Conservation (phyloP, 768 basidiomycete genomes). For the Calocera viscosa region DNA sequence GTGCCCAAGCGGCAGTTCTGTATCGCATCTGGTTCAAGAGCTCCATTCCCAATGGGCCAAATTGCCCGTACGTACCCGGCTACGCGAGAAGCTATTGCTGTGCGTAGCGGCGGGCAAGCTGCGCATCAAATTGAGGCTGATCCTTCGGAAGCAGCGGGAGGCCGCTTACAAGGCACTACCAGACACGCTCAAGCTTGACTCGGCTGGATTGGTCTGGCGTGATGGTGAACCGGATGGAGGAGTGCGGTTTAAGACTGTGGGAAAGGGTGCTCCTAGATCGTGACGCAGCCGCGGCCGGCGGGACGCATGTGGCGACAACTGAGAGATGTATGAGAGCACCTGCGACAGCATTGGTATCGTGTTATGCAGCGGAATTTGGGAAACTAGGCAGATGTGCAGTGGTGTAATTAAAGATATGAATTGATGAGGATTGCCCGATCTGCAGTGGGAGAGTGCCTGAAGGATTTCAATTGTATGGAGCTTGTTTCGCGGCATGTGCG, state of each 20-base stretch:
- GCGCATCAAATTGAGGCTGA: background rate
- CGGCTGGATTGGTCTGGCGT: background rate
- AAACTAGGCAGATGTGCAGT: background rate
- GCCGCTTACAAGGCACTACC: background rate
- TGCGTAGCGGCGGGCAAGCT: background rate
- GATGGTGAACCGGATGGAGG: slow-evolving; percentile 6
- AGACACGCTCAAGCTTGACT: background rate
- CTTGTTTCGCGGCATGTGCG: background rate
- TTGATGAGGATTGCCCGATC: background rate
- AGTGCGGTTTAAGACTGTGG: background rate
- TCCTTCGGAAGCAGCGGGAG: slow-evolving; percentile 5
- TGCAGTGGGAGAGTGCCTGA: background rate
- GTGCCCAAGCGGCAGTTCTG: background rate
- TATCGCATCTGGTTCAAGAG: background rate
- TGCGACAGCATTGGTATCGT: background rate
- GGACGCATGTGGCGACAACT: background rate
- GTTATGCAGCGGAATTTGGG: background rate
- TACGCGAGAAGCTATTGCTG: background rate
- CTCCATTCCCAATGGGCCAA: background rate
- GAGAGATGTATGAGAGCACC: background rate
- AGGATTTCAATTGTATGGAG: background rate
- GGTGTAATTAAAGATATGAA: background rate
- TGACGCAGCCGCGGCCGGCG: background rate
- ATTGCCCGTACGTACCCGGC: background rate
- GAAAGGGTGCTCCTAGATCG: background rate